Evolutionary conservation across 257 asterid genomes (phyloP).

Genomic region (Solanum pennellii): DNA sequence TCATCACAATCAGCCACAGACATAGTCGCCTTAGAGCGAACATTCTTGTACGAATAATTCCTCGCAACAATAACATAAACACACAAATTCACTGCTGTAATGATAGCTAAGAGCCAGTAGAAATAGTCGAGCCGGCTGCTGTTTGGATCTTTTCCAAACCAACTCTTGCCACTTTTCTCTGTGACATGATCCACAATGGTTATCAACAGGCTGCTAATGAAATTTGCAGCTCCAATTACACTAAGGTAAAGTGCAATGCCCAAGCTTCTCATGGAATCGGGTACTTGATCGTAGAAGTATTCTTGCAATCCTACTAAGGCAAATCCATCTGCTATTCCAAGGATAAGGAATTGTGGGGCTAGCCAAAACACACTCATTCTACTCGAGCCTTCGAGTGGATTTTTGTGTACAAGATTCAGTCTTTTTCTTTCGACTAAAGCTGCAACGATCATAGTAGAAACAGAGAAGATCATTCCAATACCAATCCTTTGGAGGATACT

Average conservation of each 20-base stretch:
- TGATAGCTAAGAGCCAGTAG: conserved; percentile 36
- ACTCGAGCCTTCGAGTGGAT: conserved; percentile 11
- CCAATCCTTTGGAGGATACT: conserved; percentile 66
- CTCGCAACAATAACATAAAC: conserved; percentile 40
- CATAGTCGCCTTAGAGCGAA: conserved; percentile 19
- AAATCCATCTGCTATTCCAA: conserved; percentile 67
- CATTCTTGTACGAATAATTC: conserved; percentile 61
- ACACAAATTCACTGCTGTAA: conserved; percentile 30
- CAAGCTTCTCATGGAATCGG: conserved; percentile 81
- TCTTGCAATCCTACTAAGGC: conserved; percentile 78
- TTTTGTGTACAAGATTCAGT: conserved; percentile 4
- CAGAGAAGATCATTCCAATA: conserved; percentile 52
- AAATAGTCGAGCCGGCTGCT: conserved; percentile 27
- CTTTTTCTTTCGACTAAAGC: conserved; percentile 53
- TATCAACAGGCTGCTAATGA: conserved; percentile 55
- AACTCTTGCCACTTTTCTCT: conserved; percentile 42
- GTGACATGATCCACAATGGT: conserved; percentile 50
- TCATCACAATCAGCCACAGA: conserved; percentile 39
- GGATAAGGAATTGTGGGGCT: conserved; percentile 64
- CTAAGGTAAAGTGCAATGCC: conserved; percentile 75
- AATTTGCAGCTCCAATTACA: conserved; percentile 60
- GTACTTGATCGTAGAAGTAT: conserved; percentile 76
- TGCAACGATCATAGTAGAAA: conserved; percentile 46
- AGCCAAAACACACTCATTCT: conserved; percentile 92
- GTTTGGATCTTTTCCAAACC: conserved; percentile 26